Conservation (phyloP, 176 grass and related monocot species). For the Bonia amplexicaulis region DNA sequence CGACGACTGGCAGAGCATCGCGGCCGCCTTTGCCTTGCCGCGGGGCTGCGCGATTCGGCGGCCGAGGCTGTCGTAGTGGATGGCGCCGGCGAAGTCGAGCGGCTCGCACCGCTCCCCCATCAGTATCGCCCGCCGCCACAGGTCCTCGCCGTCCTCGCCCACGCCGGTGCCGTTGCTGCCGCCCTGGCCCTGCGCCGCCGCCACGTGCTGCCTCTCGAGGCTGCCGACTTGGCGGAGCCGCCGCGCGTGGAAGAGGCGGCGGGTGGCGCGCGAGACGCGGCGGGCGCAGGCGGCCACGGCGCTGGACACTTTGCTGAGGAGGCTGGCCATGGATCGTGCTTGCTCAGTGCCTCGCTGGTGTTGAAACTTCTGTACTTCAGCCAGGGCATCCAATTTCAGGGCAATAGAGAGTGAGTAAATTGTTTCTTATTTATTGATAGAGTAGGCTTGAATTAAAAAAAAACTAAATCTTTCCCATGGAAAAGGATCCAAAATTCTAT, state of each 20-base stretch:
- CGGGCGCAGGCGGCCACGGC: constrained; percentile 12
- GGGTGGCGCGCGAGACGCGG: constrained; percentile 30
- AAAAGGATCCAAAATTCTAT: background rate
- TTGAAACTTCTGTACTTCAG: background rate
- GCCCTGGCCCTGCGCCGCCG: background rate
- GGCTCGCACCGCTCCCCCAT: constrained; percentile 53
- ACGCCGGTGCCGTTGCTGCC: background rate
- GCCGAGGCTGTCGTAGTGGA: constrained; percentile 51
- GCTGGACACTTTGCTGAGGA: constrained; percentile 30
- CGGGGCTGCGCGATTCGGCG: constrained; percentile 11
- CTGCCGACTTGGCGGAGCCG: background rate
- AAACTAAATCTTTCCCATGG: background rate
- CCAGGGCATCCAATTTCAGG: background rate
- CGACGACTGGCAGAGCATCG: constrained; percentile 24
- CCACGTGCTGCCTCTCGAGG: background rate
- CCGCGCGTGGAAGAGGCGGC: constrained; percentile 24
- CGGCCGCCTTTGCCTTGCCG: background rate
- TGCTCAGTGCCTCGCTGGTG: background rate
- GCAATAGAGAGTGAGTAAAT: background rate
- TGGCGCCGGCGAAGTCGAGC: constrained; percentile 44
- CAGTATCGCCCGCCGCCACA: constrained; percentile 62
- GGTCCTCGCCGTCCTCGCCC: background rate
- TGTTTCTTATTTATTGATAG: background rate
- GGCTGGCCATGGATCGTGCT: constrained; percentile 7
- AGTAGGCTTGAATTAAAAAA: too few species aligned